Conservation (phyloP, 176 grass and related monocot genomes). For the Avena insularis region DNA sequence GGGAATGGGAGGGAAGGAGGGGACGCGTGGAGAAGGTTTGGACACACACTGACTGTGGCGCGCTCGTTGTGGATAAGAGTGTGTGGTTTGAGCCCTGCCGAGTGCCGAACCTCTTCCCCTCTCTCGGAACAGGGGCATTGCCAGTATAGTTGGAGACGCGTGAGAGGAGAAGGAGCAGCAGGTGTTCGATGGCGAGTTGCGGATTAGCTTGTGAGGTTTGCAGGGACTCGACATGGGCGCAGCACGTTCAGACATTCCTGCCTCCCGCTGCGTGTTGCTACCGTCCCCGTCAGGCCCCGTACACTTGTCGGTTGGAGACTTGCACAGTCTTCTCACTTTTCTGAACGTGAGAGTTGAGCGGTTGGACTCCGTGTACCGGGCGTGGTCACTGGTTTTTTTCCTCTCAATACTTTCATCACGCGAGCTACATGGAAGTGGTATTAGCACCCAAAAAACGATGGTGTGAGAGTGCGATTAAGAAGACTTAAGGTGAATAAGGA, state of each 20-base stretch:
- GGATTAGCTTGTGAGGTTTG: slow-evolving; percentile 43
- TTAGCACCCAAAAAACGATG: too few species aligned
- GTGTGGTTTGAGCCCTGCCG: slow-evolving; percentile 45
- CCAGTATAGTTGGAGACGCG: background rate
- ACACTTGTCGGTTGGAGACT: background rate
- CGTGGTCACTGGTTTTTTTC: background rate
- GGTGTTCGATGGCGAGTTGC: slow-evolving; percentile 12
- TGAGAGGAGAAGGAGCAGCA: background rate
- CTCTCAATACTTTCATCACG: background rate
- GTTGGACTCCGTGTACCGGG: background rate
- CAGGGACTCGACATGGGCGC: slow-evolving; percentile 58
- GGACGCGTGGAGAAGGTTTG: slow-evolving; percentile 49
- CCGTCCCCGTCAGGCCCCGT: slow-evolving; percentile 25
- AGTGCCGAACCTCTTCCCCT: slow-evolving; percentile 22
- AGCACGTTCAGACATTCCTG: slow-evolving; percentile 51
- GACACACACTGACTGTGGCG: slow-evolving; percentile 40
- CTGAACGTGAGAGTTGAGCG: background rate
- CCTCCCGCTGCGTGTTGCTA: background rate
- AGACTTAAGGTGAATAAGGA: too few species aligned
- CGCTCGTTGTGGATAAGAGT: slow-evolving; percentile 56
- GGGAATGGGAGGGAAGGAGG: slow-evolving; percentile 10
- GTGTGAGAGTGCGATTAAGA: too few species aligned
- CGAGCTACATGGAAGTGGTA: too few species aligned
- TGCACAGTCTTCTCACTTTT: background rate
- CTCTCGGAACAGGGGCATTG: background rate